phyloP scores from a whole-genome alignment of 148 eudicot genomes.

The Pharnaceum exiguum region DNA sequence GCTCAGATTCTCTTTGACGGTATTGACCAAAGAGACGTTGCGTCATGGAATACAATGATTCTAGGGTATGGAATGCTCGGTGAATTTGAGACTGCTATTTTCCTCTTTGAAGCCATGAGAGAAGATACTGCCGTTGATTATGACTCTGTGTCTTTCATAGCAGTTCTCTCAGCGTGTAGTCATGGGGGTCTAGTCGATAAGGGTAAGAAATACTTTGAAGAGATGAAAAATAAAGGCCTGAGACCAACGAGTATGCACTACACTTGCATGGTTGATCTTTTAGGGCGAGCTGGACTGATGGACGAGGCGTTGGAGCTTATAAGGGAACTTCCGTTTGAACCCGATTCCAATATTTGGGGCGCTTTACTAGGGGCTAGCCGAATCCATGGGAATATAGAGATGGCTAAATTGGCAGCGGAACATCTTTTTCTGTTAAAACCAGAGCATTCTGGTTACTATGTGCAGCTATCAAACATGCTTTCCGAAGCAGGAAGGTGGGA shows the following conservation, averaged over 20 bases:
- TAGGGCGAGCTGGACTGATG: conserved; percentile 72
- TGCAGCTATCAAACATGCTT: conserved; percentile 61
- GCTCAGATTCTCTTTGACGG: conserved; percentile 48
- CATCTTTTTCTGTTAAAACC: conserved; percentile 54
- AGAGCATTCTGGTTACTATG: conserved; percentile 61
- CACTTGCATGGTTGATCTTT: conserved; percentile 82
- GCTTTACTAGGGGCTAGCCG: conserved; percentile 69
- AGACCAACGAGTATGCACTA: conserved; percentile 47
- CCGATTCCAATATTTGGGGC: conserved; percentile 68
- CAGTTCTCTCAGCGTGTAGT: conserved; percentile 71
- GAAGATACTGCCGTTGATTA: conserved; percentile 27
- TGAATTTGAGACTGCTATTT: conserved; percentile 41
- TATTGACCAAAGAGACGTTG: conserved; percentile 42
- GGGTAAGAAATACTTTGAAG: conserved; percentile 51
- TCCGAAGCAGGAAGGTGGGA: conserved; percentile 75
- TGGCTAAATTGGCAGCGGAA: conserved; percentile 64
- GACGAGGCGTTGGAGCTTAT: conserved; percentile 53
- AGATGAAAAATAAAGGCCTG: conserved; percentile 42
- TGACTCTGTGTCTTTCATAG: conserved; percentile 61
- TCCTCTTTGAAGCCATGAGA: conserved; percentile 58
- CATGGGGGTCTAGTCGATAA: conserved; percentile 66
- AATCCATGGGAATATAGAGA: conserved; percentile 55
- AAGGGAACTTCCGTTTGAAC: conserved; percentile 36
- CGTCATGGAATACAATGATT: conserved; percentile 77
- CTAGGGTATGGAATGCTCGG: conserved; percentile 70